Percentiles rank a stretch among this genome's conserved stretches.
These are phyloP conservation scores for Dactylellina haptotyla DNA, from an alignment of 2,329 filamentous ascomycete species.

Conservation along the genomic window DNA sequence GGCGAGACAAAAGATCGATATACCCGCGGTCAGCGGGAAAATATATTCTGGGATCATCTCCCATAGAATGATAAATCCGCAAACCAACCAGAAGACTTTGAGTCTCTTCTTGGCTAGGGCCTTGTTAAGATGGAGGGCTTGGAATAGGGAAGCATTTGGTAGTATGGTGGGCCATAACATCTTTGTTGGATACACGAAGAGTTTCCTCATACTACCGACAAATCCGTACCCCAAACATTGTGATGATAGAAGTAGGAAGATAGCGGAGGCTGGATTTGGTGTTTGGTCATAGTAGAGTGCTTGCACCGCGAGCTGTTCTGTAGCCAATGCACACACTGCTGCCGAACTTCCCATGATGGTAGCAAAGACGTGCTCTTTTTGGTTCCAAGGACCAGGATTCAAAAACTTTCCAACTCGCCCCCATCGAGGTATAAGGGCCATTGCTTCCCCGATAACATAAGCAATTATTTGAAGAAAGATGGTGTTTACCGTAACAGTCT, in stretches of 20 bases:
- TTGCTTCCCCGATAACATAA: slow-evolving; percentile 63
- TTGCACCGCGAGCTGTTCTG: slow-evolving; percentile 64
- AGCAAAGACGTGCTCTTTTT: slow-evolving; percentile 62
- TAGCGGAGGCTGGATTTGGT: slow-evolving; percentile 61
- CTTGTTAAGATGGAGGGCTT: slow-evolving; percentile 62
- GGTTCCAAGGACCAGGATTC: slow-evolving; percentile 62
- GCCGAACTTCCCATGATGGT: slow-evolving; percentile 64
- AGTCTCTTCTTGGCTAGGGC: slow-evolving; percentile 62
- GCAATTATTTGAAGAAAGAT: slow-evolving; percentile 64
- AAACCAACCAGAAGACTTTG: slow-evolving; percentile 62
- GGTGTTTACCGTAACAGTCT: slow-evolving; percentile 61
- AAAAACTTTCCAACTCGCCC: slow-evolving; percentile 60
- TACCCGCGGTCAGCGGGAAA: slow-evolving; percentile 62
- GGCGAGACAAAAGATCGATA: slow-evolving; percentile 65
- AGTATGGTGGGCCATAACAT: slow-evolving; percentile 64
- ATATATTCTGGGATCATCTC: slow-evolving; percentile 66
- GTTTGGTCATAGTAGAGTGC: slow-evolving; percentile 64
- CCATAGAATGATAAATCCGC: slow-evolving; percentile 63
- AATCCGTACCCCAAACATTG: slow-evolving; percentile 66
- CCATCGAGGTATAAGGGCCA: slow-evolving; percentile 61
- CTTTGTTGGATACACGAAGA: slow-evolving; percentile 65
- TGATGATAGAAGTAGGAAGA: slow-evolving; percentile 65
- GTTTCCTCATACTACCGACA: slow-evolving; percentile 64
- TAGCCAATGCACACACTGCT: slow-evolving; percentile 59
- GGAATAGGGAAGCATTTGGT: slow-evolving; percentile 61